Evolutionary conservation across 2,329 filamentous ascomycete genomes (phyloP).

Genomic region (Fusarium marasasianum): DNA sequence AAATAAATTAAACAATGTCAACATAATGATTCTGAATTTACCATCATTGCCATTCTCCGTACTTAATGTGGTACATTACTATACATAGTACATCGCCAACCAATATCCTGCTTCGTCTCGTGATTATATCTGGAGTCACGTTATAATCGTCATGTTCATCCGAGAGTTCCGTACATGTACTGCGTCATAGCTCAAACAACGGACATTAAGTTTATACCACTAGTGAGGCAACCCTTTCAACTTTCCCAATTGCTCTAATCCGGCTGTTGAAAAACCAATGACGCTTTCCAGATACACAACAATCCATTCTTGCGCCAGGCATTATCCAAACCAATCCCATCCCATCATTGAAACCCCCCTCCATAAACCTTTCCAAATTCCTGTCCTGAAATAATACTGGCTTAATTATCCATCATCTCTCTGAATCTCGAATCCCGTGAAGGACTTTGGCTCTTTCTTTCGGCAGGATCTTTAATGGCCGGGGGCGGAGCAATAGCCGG

Average conservation of each 20-base stretch:
- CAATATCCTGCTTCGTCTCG: background rate
- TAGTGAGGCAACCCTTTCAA: background rate
- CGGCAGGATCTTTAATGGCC: constrained; percentile 46
- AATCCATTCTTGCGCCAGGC: background rate
- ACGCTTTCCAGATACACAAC: background rate
- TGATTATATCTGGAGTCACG: background rate
- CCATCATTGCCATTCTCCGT: background rate
- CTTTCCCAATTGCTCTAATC: background rate
- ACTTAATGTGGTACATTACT: background rate
- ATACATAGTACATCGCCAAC: background rate
- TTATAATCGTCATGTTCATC: background rate
- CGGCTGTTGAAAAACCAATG: background rate
- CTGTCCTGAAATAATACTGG: background rate
- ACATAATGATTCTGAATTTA: too few relatives aligned
- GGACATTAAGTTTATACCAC: background rate
- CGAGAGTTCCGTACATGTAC: background rate
- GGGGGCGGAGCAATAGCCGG: constrained; percentile 51
- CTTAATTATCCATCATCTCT: constrained; percentile 60
- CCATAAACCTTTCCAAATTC: background rate
- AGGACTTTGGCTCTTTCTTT: constrained; percentile 60
- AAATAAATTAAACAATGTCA: background rate
- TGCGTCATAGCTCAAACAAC: constrained; percentile 5
- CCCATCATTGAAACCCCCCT: too few relatives aligned
- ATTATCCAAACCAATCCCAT: background rate
- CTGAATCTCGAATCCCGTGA: constrained; percentile 66